Evolutionary conservation across 73 alveolate genomes (phyloP), one percentile per base, ranked within the genome.

Genomic region (Blepharisma japonicum): DNA sequence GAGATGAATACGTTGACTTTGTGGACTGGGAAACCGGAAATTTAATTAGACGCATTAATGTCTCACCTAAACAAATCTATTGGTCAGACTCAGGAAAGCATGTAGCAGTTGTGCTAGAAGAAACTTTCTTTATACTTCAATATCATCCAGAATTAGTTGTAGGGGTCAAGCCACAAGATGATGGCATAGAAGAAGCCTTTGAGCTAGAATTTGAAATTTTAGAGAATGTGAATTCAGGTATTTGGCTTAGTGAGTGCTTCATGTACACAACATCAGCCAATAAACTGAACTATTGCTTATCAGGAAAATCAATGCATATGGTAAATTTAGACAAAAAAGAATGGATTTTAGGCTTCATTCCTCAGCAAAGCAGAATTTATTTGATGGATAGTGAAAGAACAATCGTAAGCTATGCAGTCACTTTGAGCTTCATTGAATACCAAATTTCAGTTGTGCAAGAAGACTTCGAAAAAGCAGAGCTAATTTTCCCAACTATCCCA

Each of bases 141-240:
- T 95, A 79, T 85, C 88, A 94, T 68, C 91, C 80, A 84, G 98
- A 91, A 61, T 71, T 78, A 68, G 91, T 89, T 6, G 89, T 83
- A 27, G 53, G 76, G 68, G 77, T 71, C 21, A 8, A 82, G 18
- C 80, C 76, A 25, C 92, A 70, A 7, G 95, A 92, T 20, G 98
- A 92, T 51, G 99, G 98, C 45, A 80, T 87, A 21, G 96, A 89
- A 55, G 99, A 95, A n/a, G 99, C 98, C 6, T 94, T 95, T 79
- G 94, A 92, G 18, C 87, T 89, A 68, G 70, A 83, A 11, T 93
- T 82, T 42, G 99, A 95, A 55, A 81, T 89, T 50, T 85, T 89
- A 77, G 99, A 94, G 78, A 82, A 84, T 48, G 81, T 94, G 38
- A 71, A 70, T 45, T 84, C 94, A 68, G 99, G 98, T 4, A 66